phyloP scores from a whole-genome alignment of 1,284 basidiomycete species.

The Xerocomus nothofagi region DNA sequence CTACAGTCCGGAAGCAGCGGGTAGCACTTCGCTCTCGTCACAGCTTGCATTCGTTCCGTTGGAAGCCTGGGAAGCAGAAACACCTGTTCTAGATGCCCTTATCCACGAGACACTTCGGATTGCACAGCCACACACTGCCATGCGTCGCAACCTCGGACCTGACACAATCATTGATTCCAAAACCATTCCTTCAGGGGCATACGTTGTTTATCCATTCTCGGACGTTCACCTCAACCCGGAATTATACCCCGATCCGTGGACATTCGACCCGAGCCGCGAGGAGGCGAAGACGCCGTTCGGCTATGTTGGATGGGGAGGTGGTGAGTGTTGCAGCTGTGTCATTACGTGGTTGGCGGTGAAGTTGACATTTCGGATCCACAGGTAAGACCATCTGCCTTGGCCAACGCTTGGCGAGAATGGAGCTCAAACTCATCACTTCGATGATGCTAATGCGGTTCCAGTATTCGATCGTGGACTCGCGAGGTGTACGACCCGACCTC shows the following conservation, averaged over 20 bases:
- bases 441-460: slow-evolving; percentile 63
- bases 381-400: slow-evolving; percentile 69
- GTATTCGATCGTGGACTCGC: slow-evolving; percentile 51
- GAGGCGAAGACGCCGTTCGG: slow-evolving; percentile 52
- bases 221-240: slow-evolving; percentile 70
- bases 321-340: slow-evolving; percentile 42
- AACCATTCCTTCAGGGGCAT: slow-evolving; percentile 65
- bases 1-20: slow-evolving; percentile 32
- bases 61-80: slow-evolving; percentile 65
- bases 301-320: slow-evolving; percentile 76
- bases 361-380: slow-evolving; percentile 33
- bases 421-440: slow-evolving; percentile 66
- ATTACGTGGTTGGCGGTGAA: slow-evolving; percentile 20
- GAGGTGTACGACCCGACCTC: slow-evolving; percentile 43
- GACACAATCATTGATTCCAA: slow-evolving; percentile 63
- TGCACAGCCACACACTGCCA: slow-evolving; percentile 74
- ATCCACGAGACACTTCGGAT: slow-evolving; percentile 73
- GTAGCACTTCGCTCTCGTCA: slow-evolving; percentile 40
- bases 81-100: slow-evolving; percentile 66
- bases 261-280: slow-evolving; percentile 62
- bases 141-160: slow-evolving; percentile 72
- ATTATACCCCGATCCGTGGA: slow-evolving; percentile 72
- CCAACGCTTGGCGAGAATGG: slow-evolving; percentile 66
- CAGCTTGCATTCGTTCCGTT: slow-evolving; percentile 60
- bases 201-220: slow-evolving; percentile 74